Conservation (phyloP, 805 yeast species). For the Candida insectalens region DNA sequence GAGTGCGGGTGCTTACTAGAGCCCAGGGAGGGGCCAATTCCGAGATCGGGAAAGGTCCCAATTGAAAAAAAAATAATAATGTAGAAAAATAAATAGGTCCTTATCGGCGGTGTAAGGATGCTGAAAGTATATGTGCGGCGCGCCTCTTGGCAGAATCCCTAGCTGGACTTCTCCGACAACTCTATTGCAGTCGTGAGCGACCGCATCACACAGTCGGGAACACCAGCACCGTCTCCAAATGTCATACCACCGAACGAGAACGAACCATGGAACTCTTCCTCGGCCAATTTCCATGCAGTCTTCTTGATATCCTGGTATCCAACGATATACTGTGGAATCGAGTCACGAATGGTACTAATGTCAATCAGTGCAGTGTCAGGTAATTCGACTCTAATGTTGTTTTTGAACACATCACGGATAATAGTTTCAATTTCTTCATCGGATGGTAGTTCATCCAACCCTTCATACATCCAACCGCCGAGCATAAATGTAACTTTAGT, state of each 20-base stretch:
- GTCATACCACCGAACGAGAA: slow-evolving; percentile 70
- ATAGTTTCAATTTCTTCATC: slow-evolving; percentile 14
- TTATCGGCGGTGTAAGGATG: no score
- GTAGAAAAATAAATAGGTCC: no score
- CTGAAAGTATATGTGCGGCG: no score
- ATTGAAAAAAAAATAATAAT: no score
- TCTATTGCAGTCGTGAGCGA: slow-evolving; percentile 48
- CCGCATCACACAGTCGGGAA: slow-evolving; percentile 74
- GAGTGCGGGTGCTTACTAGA: no score
- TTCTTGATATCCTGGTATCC: slow-evolving; percentile 47
- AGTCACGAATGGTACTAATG: slow-evolving; percentile 36
- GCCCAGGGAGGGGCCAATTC: no score
- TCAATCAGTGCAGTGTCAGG: slow-evolving; percentile 21
- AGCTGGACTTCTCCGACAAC: neutral
- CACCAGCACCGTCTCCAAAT: slow-evolving; percentile 75
- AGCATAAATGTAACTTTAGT: slow-evolving; percentile 82
- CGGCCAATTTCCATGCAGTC: slow-evolving; percentile 24
- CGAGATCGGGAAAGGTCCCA: no score
- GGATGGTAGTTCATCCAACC: slow-evolving; percentile 12
- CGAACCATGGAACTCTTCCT: slow-evolving; percentile 27
- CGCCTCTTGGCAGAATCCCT: no score
- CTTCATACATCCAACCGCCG: slow-evolving; percentile 48
- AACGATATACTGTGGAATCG: slow-evolving; percentile 74
- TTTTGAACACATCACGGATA: slow-evolving; percentile 13
- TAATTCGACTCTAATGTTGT: slow-evolving; percentile 2